These are phyloP conservation scores for Myxozyma neglecta DNA, from an alignment of 805 yeast genomes.

Conservation along the genomic window DNA sequence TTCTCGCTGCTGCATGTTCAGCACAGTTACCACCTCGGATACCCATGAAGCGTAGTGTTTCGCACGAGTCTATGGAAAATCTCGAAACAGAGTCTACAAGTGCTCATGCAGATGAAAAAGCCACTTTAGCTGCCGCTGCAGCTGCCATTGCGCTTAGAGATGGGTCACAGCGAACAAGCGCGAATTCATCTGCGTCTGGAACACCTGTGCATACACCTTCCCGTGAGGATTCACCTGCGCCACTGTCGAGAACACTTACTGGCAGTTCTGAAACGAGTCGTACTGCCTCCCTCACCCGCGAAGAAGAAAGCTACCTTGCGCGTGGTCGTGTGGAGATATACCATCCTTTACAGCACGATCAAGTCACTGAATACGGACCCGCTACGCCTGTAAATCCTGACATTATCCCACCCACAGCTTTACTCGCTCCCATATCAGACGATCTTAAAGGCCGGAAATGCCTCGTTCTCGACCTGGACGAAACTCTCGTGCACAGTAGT, in stretches of 20 bases:
- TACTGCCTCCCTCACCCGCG: not conserved
- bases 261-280: not conserved
- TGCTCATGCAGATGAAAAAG: not conserved
- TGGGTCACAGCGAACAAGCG: no score
- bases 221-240: not conserved
- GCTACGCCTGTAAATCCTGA: not conserved
- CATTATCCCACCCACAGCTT: conserved; percentile 26
- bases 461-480: conserved; percentile 88
- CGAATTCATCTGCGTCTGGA: not conserved
- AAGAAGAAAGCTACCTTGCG: conserved; percentile 19
- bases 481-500: conserved; percentile 92
- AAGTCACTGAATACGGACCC: conserved; percentile 26
- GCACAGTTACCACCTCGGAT: not conserved
- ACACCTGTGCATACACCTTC: not conserved
- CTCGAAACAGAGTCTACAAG: not conserved
- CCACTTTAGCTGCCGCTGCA: not conserved
- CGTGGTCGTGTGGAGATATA: conserved; percentile 26
- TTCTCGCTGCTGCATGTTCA: not conserved
- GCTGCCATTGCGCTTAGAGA: not conserved
- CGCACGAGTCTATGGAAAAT: not conserved
- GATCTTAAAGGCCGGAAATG: conserved; percentile 70
- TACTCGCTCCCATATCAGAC: conserved; percentile 57
- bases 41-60: not conserved
- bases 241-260: not conserved
- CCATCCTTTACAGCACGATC: conserved; percentile 29